Evolutionary conservation across 1,284 basidiomycete genomes (phyloP).

Genomic region (Cystobasidiaceae sp.): DNA sequence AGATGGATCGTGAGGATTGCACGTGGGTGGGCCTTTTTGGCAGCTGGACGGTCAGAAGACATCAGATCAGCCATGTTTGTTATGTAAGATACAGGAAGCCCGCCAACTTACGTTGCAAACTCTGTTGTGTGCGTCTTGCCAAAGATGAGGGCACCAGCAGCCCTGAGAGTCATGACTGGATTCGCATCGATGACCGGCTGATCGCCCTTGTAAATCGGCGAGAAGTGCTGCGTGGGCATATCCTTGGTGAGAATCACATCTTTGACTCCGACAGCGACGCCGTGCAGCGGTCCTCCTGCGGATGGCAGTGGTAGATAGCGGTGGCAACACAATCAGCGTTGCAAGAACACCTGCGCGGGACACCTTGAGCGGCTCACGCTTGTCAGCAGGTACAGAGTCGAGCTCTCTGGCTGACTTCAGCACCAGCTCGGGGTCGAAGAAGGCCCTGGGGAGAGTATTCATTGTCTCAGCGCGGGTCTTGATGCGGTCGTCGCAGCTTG

Average conservation of each 20-base stretch:
- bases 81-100: neutral
- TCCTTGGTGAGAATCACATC: slow-evolving; percentile 43
- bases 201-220: slow-evolving; percentile 37
- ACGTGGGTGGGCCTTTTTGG: slow-evolving; percentile 29
- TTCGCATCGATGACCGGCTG: slow-evolving; percentile 41
- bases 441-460: neutral
- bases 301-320: neutral
- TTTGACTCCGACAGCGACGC: slow-evolving; percentile 40
- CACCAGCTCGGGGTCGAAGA: neutral
- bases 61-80: neutral
- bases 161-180: slow-evolving; percentile 36
- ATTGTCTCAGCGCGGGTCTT: neutral
- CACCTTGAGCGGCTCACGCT: neutral
- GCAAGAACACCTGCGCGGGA: neutral
- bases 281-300: slow-evolving; percentile 35
- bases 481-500: too few species aligned
- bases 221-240: slow-evolving; percentile 42
- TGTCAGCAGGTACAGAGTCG: neutral
- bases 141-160: slow-evolving; percentile 37
- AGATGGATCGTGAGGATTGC: slow-evolving; percentile 35
- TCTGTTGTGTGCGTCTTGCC: slow-evolving; percentile 42
- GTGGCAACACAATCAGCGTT: too few species aligned
- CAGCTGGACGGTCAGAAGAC: neutral
- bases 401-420: neutral
- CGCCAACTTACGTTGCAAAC: slow-evolving; percentile 36